Evolutionary conservation across 306 rosid genomes (phyloP).

Genomic region (Trifolium fragiferum): DNA sequence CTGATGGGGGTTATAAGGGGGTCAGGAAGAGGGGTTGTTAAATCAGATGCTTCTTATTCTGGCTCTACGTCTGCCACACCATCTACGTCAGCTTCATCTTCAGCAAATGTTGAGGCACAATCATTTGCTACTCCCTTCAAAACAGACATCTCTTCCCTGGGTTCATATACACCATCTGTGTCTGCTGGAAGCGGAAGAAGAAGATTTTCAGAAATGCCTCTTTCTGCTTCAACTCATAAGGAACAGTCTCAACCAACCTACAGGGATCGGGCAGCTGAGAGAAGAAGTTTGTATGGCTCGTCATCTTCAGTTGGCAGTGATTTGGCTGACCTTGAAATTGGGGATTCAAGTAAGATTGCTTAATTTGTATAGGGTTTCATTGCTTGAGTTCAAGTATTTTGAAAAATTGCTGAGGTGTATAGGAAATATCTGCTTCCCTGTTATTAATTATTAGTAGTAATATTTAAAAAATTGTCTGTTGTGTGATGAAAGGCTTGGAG

Average conservation of each 20-base stretch:
- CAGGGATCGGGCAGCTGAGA: conserved; percentile 98
- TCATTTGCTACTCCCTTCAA: conserved; percentile 66
- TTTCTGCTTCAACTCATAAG: conserved; percentile 65
- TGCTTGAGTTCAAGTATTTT: conserved; percentile 37
- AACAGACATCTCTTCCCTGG: conserved; percentile 86
- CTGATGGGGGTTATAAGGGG: conserved; percentile 97
- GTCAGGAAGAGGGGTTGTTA: conserved; percentile 78
- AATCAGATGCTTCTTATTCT: conserved; percentile 65
- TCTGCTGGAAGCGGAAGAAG: conserved; percentile 76
- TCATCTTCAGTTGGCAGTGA: conserved; percentile 69
- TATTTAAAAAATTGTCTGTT: conserved; percentile 31
- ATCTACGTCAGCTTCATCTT: conserved; percentile 46
- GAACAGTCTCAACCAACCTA: conserved; percentile 77
- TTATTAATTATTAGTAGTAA: conserved; percentile 14
- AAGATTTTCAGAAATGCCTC: conserved; percentile 94
- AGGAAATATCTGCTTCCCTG: conserved; percentile 29
- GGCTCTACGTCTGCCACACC: conserved; percentile 54
- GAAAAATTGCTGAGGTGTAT: conserved; percentile 27
- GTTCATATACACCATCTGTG: conserved; percentile 67
- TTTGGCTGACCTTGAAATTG: conserved; percentile 61
- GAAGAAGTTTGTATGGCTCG: conserved; percentile 92
- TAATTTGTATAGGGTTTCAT: conserved; percentile 40
- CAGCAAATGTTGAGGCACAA: conserved; percentile 54
- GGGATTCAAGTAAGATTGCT: conserved; percentile 80
- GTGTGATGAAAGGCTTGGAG: conserved; percentile 26